Base-by-base conservation (phyloP, 2,329 filamentous ascomycete species). In the Blastomyces silverae region DNA sequence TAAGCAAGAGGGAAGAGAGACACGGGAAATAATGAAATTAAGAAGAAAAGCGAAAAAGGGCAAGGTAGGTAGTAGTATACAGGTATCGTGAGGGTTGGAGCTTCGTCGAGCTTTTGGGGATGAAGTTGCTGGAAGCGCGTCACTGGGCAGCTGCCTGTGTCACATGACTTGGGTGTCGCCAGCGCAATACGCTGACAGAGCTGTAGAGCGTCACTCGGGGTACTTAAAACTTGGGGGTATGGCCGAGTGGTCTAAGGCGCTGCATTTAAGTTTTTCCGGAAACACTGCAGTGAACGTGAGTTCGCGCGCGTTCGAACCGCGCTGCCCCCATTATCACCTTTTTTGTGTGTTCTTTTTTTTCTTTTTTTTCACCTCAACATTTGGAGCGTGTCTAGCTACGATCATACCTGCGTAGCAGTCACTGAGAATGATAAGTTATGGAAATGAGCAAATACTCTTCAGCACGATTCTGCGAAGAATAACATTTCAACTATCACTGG, bases 101-200 rank as follows among this genome's bases (percentile, higher is more conserved):
- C 53, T 50, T 50, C 17, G 4, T 5, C 34, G 62, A 63, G 34
- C 28, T 58, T 57, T 39, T 34, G 39, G 48, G n/a, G 53, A 20
- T 57, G 28, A 37, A 20, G 53, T 57, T 22, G 55, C 53, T 39
- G 2, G 55, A 20, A 20, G 37, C 62, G 62, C 62, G 62, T 57
- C 62, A 63, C 37, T 39, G 37, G 37, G 37, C 52, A 71, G 66
- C 68, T 72, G 73, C 73, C 73, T 75, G 65, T 42, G 64, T 71
- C 73, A 74, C 73, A 70, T 75, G 73, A 53, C 56, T 7, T 31
- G 13, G 22, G 5, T 13, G 6, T 6, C 28, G 20, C 3, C 39
- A 31, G 11, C 11, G 1, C 25, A 0, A 22, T 60, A 20, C 25
- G 17, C 15, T 22, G 44, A 48, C 15, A 25, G 2, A 17, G 44